phyloP scores from a whole-genome alignment of 345 rosid species.

The Eucalyptus regnans region DNA sequence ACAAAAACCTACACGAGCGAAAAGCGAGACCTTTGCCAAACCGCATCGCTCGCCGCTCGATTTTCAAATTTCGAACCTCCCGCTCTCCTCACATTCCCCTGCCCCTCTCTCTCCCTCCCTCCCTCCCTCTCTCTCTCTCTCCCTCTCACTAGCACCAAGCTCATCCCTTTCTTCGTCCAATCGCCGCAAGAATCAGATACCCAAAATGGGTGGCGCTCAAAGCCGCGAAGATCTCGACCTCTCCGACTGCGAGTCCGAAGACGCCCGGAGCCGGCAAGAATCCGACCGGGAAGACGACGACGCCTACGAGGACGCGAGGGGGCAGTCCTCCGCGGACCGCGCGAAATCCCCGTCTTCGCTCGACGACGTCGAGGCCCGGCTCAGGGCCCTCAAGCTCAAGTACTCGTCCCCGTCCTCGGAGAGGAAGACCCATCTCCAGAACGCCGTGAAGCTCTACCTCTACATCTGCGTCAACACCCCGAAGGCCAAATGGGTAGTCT shows the following conservation, averaged over 20 bases:
- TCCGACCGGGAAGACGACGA: not conserved
- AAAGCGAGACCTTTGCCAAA: not conserved
- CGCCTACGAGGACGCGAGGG: not conserved
- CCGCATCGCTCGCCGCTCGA: not conserved
- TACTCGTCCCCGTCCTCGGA: not conserved
- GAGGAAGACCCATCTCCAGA: slow-evolving; percentile 5
- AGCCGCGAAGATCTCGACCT: slow-evolving; percentile 6
- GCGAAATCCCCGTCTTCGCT: not conserved
- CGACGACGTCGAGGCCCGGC: slow-evolving; percentile 7
- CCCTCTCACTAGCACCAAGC: not conserved
- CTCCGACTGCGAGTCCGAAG: slow-evolving; percentile 2
- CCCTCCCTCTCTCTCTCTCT: not conserved
- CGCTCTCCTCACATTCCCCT: not conserved
- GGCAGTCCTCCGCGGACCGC: not conserved
- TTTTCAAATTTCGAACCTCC: not conserved
- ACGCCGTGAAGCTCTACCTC: slow-evolving; percentile 28
- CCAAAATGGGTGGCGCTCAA: not conserved
- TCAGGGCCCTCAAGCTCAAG: slow-evolving; percentile 8
- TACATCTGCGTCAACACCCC: slow-evolving; percentile 39
- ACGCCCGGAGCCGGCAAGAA: not conserved
- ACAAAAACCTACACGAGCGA: not conserved
- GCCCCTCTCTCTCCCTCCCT: not conserved
- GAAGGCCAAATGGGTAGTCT: slow-evolving; percentile 34
- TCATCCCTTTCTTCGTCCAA: not conserved
- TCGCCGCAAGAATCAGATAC: not conserved